Conservation (phyloP, 2,329 filamentous ascomycete genomes). For the Aspergillus aculeatus region DNA sequence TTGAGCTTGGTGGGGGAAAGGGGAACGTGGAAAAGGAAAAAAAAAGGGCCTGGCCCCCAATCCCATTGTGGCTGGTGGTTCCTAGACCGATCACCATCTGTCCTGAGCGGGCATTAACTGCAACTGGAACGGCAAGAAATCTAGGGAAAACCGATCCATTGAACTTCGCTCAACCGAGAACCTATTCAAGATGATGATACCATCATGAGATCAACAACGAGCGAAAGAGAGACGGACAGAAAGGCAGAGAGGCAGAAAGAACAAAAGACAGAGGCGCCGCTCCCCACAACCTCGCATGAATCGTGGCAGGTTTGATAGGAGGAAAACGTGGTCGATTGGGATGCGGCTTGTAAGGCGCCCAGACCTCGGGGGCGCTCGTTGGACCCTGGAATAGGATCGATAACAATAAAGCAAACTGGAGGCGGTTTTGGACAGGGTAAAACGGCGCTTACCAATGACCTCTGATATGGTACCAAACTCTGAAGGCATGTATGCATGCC, state of each 20-base stretch:
- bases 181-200: no score
- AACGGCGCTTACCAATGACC: slow-evolving; percentile 17
- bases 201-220: no score
- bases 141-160: no score
- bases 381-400: neutral
- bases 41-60: neutral
- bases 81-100: neutral
- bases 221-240: no score
- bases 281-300: no score
- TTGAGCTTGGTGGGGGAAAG: neutral
- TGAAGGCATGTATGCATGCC: neutral
- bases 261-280: no score
- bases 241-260: no score
- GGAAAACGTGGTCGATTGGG: neutral
- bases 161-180: no score
- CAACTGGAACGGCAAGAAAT: neutral
- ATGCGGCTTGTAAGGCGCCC: neutral
- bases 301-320: neutral
- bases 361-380: neutral
- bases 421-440: neutral
- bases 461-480: slow-evolving; percentile 21
- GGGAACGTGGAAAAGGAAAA: neutral
- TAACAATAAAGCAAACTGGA: slow-evolving; percentile 4
- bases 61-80: neutral
- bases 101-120: neutral